Evolutionary conservation across 768 basidiomycete genomes (phyloP).

Genomic region (Mycena amicta): DNA sequence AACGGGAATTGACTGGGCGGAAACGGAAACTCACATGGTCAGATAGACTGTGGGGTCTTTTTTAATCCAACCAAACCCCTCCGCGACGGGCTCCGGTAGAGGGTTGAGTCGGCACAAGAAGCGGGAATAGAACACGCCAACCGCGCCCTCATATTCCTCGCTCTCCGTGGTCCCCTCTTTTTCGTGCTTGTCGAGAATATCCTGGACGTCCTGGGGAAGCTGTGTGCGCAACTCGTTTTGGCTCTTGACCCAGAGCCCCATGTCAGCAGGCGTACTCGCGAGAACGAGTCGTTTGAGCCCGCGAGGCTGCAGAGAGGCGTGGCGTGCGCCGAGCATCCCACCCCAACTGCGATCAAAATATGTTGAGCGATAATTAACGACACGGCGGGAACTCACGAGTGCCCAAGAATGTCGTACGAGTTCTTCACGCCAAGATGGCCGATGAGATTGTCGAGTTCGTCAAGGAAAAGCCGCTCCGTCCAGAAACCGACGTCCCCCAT

Average conservation of each 20-base stretch:
- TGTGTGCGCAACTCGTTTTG: constrained; percentile 26
- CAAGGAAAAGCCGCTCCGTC: constrained; percentile 51
- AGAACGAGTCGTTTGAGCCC: constrained; percentile 51
- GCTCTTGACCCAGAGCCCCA: constrained; percentile 40
- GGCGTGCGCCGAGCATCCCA: constrained; percentile 50
- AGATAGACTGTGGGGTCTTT: constrained; percentile 40
- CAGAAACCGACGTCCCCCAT: constrained; percentile 45
- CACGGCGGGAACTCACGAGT: constrained; percentile 45
- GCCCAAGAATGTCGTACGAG: constrained; percentile 52
- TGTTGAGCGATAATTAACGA: not conserved
- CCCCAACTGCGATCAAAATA: constrained; percentile 30
- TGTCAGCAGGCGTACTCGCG: constrained; percentile 47
- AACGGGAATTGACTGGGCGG: not conserved
- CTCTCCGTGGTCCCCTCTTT: constrained; percentile 29
- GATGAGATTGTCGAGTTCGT: constrained; percentile 52
- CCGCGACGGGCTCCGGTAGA: constrained; percentile 28
- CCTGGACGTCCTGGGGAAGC: constrained; percentile 36
- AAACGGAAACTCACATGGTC: constrained; percentile 31
- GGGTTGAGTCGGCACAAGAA: constrained; percentile 31
- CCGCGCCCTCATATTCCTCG: constrained; percentile 34
- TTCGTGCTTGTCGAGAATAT: constrained; percentile 32
- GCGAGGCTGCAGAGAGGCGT: constrained; percentile 40
- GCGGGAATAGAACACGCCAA: constrained; percentile 29
- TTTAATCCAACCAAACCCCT: constrained; percentile 26
- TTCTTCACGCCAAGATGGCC: constrained; percentile 43